Evolutionary conservation across 345 rosid species (phyloP), one percentile per base, ranked within the genome.

Genomic region (Gossypium mustelinum): DNA sequence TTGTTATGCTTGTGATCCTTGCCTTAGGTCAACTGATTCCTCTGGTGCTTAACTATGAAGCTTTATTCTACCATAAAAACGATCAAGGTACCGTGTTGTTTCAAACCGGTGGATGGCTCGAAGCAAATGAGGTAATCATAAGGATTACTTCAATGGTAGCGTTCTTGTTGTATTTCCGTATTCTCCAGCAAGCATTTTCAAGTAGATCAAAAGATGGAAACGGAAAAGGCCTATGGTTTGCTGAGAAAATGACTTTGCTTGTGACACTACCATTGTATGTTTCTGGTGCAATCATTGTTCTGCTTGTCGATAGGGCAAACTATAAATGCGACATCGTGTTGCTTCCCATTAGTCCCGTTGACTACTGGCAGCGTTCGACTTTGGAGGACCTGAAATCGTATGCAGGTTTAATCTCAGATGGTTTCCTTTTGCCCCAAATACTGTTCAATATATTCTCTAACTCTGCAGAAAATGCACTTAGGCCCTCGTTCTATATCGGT

Each of bases 371-470:
- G 70, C 66, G 47, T 64, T 72, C 75, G 47, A 60, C 68, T 4
- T 82, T 78, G 86, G 64, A 44, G 58, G 77, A 58, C 54, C 61
- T 84, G 72, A 87, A 78, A 62, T 75, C 81, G 17, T 84, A 80
- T 68, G 85, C 81, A 0, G 89, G 86, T 24, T 72, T 86, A 43
- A 73, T 85, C 76, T 78, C 79, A 22, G 87, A 85, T 55, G 79
- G 89, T 11, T 86, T 89, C 18, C 79, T 89, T 54, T 34, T 85
- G 16, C 92, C 92, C 18, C 89, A 86, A 73, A 81, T 87, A 55
- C 81, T 87, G 24, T 77, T 84, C 73, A 85, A 86, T 66, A 57
- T 80, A 2, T 75, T 89, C 76, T 56, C 44, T 18, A 80, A 81
- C 80, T 82, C 81, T 0, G 70, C 22, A 18, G 83, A 81, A 82